Conservation (phyloP, 345 rosid genomes). For the Aurinia saxatilis region DNA sequence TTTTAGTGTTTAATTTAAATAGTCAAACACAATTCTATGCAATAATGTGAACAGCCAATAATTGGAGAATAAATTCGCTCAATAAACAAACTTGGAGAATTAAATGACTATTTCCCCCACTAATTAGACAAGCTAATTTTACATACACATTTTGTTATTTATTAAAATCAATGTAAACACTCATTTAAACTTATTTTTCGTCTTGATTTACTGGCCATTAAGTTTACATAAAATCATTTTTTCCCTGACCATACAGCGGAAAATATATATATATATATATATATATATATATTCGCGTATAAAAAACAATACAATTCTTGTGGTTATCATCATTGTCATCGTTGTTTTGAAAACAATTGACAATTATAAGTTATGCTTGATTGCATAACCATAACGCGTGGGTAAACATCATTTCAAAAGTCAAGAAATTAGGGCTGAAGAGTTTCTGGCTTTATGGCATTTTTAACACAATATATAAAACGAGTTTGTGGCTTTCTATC, state of each 20-base stretch:
- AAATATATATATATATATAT: too few relatives aligned
- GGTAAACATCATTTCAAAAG: not conserved
- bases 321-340: not conserved
- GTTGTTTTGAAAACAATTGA: conserved; percentile 6
- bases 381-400: not conserved
- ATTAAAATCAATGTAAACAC: not conserved
- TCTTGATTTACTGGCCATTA: not conserved
- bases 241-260: not conserved
- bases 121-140: too few relatives aligned
- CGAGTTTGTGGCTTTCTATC: too few relatives aligned
- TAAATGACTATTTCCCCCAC: too few relatives aligned
- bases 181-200: not conserved
- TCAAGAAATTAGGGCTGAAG: too few relatives aligned
- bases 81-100: too few relatives aligned
- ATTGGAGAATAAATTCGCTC: too few relatives aligned
- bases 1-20: too few relatives aligned
- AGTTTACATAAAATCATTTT: not conserved
- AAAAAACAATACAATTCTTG: not conserved
- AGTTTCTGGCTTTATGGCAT: too few relatives aligned
- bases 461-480: too few relatives aligned
- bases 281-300: not conserved
- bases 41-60: too few relatives aligned
- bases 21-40: too few relatives aligned
- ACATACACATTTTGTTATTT: not conserved
- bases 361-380: not conserved